Conservation (phyloP, 768 basidiomycete species). For the Collybia mongolica region DNA sequence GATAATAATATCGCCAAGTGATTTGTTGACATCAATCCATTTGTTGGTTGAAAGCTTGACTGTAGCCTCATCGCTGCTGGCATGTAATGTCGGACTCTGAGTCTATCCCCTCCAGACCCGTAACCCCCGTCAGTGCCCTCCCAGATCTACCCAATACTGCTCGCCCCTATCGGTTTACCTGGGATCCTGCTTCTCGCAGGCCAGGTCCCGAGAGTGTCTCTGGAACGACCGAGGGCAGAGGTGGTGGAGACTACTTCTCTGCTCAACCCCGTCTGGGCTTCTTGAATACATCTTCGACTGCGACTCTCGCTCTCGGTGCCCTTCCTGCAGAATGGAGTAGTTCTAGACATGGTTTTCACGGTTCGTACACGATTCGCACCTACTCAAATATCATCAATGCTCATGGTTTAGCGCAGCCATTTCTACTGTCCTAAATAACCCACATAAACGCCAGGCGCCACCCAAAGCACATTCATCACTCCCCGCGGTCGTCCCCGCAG, state of each 20-base stretch:
- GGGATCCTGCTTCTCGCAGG: slow-evolving; percentile 59
- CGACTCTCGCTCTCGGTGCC: slow-evolving; percentile 44
- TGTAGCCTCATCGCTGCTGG: slow-evolving; percentile 8
- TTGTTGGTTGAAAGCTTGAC: not conserved
- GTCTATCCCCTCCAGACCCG: slow-evolving; percentile 58
- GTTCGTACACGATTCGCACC: slow-evolving; percentile 37
- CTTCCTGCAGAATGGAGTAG: slow-evolving; percentile 76
- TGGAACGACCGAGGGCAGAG: slow-evolving; percentile 67
- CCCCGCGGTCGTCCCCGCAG: slow-evolving; percentile 67
- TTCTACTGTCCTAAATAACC: slow-evolving; percentile 91
- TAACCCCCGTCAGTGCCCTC: slow-evolving; percentile 48
- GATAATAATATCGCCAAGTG: too few relatives aligned
- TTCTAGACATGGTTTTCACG: slow-evolving; percentile 85
- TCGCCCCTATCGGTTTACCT: slow-evolving; percentile 71
- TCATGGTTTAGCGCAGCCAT: slow-evolving; percentile 57
- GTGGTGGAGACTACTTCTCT: slow-evolving; percentile 56
- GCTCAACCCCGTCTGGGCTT: slow-evolving; percentile 47
- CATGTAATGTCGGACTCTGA: slow-evolving; percentile 41
- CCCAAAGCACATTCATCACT: slow-evolving; percentile 85
- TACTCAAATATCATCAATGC: not conserved
- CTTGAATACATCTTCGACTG: slow-evolving; percentile 45
- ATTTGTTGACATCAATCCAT: slow-evolving; percentile 4
- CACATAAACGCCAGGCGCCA: slow-evolving; percentile 79
- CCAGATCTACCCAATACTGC: slow-evolving; percentile 39
- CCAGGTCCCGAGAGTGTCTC: slow-evolving; percentile 73